Base-by-base conservation (phyloP, 2,329 filamentous ascomycete genomes). In the Fusarium verrucosum region DNA sequence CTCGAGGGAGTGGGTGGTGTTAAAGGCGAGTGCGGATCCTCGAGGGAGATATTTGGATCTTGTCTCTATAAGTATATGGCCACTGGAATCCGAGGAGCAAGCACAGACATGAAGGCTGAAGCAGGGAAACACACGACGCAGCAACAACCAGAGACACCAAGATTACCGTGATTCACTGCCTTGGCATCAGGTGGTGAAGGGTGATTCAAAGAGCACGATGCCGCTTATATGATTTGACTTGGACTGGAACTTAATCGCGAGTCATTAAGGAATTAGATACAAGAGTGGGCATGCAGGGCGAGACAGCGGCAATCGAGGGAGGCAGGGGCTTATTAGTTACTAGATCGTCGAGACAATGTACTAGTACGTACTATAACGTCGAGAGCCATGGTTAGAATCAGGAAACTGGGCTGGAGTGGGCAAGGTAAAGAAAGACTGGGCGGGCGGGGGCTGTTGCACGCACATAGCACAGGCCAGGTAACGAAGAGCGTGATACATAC, bases 41-140 rank as follows among this genome's bases (percentile, higher is more conserved):
- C 40, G 36, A 26, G 46, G 28, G 43, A 46, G 11, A 46, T 32
- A 22, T 32, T 55, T 35, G 62, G 66, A 40, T 69, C 68, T 68
- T 69, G 47, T 51, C 65, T 60, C 58, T 66, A 59, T 63, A 70
- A 66, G 65, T 69, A 71, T 58, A 72, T 68, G 32, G 56, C 37
- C 46, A 70, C 56, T 62, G 62, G 66, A 43, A 70, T 65, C 50
- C 62, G 59, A 20, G 57, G 50, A 47, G 50, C 47, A 17, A 55
- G 50, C 50, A 62, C 55, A 41, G 65, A 64, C 61, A 69, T 63
- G 53, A 45, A 59, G 43, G 41, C 45, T 45, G 40, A 44, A 44
- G 43, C 26, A 46, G 25, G 30, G 45, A 26, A 33, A 17, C 51
- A 51, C 43, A 56, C 54, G 37, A 50, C 43, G 56, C 33, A 50